Percentiles rank a stretch among this genome's conserved stretches.
phyloP scores from a whole-genome alignment of 179 eudicot genomes.

The Silene noctiflora region DNA sequence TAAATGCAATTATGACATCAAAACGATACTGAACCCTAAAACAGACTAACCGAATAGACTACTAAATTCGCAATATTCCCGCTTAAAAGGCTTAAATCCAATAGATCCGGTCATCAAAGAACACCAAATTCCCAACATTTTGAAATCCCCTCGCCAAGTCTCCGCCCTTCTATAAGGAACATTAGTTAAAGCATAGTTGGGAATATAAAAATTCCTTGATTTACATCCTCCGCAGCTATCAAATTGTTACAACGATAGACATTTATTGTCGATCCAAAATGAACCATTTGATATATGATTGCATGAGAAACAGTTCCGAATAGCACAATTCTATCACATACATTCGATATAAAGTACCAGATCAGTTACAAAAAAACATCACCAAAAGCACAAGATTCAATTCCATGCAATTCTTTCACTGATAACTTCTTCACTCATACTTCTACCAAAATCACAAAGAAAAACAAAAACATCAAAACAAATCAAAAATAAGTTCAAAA shows the following conservation, averaged over 20 bases:
- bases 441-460: background rate
- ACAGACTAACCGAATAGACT: background rate
- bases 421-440: too few species aligned
- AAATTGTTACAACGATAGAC: background rate
- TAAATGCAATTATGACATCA: background rate
- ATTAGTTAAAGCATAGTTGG: background rate
- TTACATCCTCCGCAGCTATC: background rate
- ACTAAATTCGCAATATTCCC: background rate
- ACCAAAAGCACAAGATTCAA: background rate
- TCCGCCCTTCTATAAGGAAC: background rate
- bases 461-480: background rate
- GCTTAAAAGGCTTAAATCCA: background rate
- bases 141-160: background rate
- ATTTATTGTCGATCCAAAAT: background rate
- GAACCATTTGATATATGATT: background rate
- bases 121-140: background rate
- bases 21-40: background rate
- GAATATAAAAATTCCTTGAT: background rate
- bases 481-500: background rate
- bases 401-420: background rate
- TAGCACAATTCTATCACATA: background rate
- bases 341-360: background rate
- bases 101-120: background rate
- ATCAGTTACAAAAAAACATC: background rate
- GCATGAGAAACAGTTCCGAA: background rate